A percentile compares a stretch with the other conserved stretches of the same genome.
phyloP scores from a whole-genome alignment of 352 stramenopile genomes.

The Pythium volutum region DNA sequence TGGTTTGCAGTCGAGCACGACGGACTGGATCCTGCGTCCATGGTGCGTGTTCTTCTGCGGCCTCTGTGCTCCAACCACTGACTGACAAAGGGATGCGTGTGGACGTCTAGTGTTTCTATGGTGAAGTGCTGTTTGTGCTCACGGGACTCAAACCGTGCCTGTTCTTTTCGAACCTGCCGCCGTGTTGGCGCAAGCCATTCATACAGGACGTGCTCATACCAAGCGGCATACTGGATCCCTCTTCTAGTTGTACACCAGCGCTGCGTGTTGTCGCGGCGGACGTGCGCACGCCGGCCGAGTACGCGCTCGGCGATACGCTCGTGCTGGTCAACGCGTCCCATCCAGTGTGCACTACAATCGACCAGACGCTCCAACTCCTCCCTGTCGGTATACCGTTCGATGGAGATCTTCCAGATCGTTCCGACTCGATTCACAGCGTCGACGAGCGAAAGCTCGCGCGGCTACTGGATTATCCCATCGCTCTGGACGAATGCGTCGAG shows the following conservation, averaged over 20 bases:
- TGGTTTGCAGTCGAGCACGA: constrained; percentile 27
- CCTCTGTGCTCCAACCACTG: background rate
- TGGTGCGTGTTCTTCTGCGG: constrained; percentile 29
- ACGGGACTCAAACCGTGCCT: constrained; percentile 57
- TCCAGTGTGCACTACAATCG: constrained; percentile 22
- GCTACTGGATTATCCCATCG: constrained; percentile 63
- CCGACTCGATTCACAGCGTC: constrained; percentile 13
- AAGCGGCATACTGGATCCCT: constrained; percentile 33
- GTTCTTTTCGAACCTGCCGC: constrained; percentile 65
- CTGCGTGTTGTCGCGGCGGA: constrained; percentile 28
- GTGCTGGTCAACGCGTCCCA: constrained; percentile 44
- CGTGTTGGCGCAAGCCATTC: constrained; percentile 42
- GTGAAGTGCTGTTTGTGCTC: constrained; percentile 69
- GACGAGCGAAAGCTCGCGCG: constrained; percentile 38
- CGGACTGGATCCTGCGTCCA: constrained; percentile 39
- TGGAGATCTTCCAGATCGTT: background rate
- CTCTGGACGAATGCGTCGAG: constrained; percentile 49
- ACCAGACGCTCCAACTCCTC: constrained; percentile 23
- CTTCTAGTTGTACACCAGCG: constrained; percentile 1
- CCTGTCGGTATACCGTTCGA: background rate
- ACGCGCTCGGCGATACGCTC: constrained; percentile 16
- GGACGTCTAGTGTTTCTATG: constrained; percentile 51
- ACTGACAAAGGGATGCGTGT: background rate
- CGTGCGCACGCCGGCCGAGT: constrained; percentile 37
- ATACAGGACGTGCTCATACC: constrained; percentile 32